phyloP scores from a whole-genome alignment of 805 yeast genomes.

The Myxozyma lipomycoides region DNA sequence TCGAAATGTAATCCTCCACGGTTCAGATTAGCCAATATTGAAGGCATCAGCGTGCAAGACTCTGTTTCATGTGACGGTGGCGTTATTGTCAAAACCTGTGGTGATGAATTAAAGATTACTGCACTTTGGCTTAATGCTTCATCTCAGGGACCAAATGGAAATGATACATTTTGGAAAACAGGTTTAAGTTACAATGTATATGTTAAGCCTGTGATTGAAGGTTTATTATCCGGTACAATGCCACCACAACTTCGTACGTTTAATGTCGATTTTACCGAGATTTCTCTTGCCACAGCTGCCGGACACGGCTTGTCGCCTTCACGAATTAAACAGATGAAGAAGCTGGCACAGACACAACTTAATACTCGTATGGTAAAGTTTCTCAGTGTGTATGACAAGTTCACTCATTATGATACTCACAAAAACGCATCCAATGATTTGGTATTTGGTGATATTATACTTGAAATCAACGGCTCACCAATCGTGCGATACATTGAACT shows the following conservation, averaged over 20 bases:
- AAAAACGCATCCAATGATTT: slow-evolving; percentile 13
- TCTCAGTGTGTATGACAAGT: slow-evolving; percentile 19
- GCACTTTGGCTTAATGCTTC: slow-evolving; percentile 24
- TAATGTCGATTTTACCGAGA: slow-evolving; percentile 17
- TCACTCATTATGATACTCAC: slow-evolving; percentile 11
- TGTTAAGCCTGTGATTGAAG: slow-evolving; percentile 19
- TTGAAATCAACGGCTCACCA: slow-evolving; percentile 21
- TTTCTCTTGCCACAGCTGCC: slow-evolving; percentile 17
- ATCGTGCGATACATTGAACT: slow-evolving; percentile 12
- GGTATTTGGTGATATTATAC: slow-evolving; percentile 16
- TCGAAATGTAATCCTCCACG: slow-evolving; percentile 27
- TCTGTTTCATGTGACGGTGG: slow-evolving; percentile 25
- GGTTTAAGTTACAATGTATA: slow-evolving; percentile 19
- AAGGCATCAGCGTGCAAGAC: slow-evolving; percentile 18
- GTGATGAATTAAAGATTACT: slow-evolving; percentile 10
- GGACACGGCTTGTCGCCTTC: slow-evolving; percentile 15
- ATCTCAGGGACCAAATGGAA: slow-evolving; percentile 15
- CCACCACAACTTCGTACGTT: slow-evolving; percentile 15
- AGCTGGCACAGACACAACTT: slow-evolving; percentile 8
- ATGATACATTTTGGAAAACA: slow-evolving; percentile 23
- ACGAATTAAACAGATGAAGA: slow-evolving; percentile 12
- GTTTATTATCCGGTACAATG: not conserved
- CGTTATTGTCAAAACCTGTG: slow-evolving; percentile 7
- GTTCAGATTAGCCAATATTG: slow-evolving; percentile 20
- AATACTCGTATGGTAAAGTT: slow-evolving; percentile 11